These are phyloP conservation scores for Fraxinus xanthoxyloides DNA, from an alignment of 305 asterid species.

Conservation along the genomic window DNA sequence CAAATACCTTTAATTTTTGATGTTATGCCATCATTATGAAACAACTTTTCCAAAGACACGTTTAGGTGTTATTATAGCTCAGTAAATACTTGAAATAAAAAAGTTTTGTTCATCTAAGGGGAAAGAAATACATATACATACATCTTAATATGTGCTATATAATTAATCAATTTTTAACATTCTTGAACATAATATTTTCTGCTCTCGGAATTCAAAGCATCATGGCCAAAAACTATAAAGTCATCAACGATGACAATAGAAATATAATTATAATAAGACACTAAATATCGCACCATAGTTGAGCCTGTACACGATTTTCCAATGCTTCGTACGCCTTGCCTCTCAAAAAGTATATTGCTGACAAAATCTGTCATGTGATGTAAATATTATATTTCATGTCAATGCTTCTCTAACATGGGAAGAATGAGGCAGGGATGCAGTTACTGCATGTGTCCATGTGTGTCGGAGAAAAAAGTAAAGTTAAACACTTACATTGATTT, in stretches of 20 bases:
- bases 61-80: background rate
- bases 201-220: background rate
- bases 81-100: background rate
- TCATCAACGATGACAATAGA: too few species aligned
- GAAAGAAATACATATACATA: background rate
- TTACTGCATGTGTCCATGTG: conserved; percentile 10
- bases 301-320: conserved; percentile 91
- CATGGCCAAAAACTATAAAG: conserved; percentile 21
- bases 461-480: conserved; percentile 12
- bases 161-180: background rate
- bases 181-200: background rate
- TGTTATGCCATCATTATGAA: background rate
- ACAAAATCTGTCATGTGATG: conserved; percentile 59
- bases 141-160: background rate
- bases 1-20: background rate
- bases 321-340: conserved; percentile 97
- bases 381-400: conserved; percentile 26
- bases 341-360: conserved; percentile 92
- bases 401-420: background rate
- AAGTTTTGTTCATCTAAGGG: background rate
- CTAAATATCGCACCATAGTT: conserved; percentile 66
- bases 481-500: conserved; percentile 73
- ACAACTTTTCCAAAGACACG: background rate
- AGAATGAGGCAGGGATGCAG: conserved; percentile 11
- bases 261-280: background rate